Conservation (phyloP, 352 stramenopile genomes). For the Pythium inflatum region DNA sequence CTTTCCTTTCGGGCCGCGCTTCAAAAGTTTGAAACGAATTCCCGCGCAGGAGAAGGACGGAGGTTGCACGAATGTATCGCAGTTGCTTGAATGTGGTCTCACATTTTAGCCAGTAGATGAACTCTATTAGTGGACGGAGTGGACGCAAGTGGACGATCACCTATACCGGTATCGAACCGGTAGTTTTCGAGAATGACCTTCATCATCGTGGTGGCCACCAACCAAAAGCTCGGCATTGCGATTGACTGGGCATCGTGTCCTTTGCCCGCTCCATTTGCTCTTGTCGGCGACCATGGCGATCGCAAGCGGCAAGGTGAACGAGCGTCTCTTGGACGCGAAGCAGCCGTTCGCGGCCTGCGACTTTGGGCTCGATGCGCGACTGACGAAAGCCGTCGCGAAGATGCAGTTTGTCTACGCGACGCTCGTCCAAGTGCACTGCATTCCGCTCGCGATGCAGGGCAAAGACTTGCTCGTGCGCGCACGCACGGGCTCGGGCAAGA, state of each 20-base stretch:
- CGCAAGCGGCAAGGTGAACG: constrained; percentile 58
- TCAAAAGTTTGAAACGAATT: constrained; percentile 34
- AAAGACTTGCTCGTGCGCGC: constrained; percentile 94
- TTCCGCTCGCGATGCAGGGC: constrained; percentile 91
- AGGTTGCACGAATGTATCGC: constrained; percentile 20
- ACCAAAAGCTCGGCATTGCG: constrained; percentile 30
- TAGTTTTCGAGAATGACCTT: not conserved
- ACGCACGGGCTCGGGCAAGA: constrained; percentile 94
- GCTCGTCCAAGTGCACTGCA: constrained; percentile 96
- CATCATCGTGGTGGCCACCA: constrained; percentile 30
- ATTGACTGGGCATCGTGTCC: constrained; percentile 31
- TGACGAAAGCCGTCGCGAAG: constrained; percentile 92
- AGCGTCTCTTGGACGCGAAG: constrained; percentile 77
- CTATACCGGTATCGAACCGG: constrained; percentile 34
- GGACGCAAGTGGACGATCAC: constrained; percentile 10
- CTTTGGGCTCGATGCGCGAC: constrained; percentile 91
- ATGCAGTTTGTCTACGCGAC: constrained; percentile 94
- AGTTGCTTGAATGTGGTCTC: not conserved
- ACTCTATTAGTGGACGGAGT: constrained; percentile 12
- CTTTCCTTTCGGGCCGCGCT: constrained; percentile 13
- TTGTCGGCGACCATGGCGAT: constrained; percentile 30
- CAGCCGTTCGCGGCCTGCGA: constrained; percentile 78
- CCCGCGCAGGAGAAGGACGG: not conserved
- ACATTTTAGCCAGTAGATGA: constrained; percentile 21
- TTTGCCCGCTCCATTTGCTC: constrained; percentile 11